Conservation (phyloP, 371 early-diverging fungal genomes). For the Coemansia sp. region DNA sequence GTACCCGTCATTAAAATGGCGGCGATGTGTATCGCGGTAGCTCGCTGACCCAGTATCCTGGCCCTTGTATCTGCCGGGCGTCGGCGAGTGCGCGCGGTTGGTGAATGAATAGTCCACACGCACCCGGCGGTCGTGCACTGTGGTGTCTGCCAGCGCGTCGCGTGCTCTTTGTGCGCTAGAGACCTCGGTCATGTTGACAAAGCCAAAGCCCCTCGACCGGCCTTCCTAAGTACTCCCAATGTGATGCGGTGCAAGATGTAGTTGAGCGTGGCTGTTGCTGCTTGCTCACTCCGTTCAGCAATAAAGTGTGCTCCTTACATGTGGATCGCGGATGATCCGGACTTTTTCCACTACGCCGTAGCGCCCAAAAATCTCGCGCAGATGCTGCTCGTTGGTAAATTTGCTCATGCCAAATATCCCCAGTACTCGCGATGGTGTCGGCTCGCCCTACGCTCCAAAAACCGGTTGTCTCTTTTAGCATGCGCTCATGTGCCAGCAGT, state of each 20-base stretch:
- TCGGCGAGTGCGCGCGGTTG: slow-evolving; percentile 63
- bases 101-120: slow-evolving; percentile 77
- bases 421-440: slow-evolving; percentile 59
- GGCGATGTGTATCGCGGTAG: slow-evolving; percentile 22
- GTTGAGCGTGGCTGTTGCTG: not conserved
- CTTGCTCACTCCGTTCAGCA: not conserved
- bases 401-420: slow-evolving; percentile 83
- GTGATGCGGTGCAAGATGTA: not conserved
- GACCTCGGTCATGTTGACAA: slow-evolving; percentile 56
- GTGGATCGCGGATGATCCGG: slow-evolving; percentile 53
- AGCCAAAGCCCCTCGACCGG: slow-evolving; percentile 65
- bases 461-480: not conserved
- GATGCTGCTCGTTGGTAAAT: slow-evolving; percentile 64
- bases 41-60: slow-evolving; percentile 44
- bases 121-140: slow-evolving; percentile 66
- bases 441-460: slow-evolving; percentile 12
- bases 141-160: slow-evolving; percentile 56
- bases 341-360: slow-evolving; percentile 63
- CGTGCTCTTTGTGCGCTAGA: slow-evolving; percentile 58
- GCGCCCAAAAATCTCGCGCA: slow-evolving; percentile 67
- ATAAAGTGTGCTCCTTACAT: slow-evolving; percentile 28
- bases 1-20: slow-evolving; percentile 9
- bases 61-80: slow-evolving; percentile 73
- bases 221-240: slow-evolving; percentile 46
- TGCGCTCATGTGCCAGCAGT: not conserved